Evolutionary conservation across 805 yeast species (phyloP).

Genomic region (Kazachstania bromeliacearum): DNA sequence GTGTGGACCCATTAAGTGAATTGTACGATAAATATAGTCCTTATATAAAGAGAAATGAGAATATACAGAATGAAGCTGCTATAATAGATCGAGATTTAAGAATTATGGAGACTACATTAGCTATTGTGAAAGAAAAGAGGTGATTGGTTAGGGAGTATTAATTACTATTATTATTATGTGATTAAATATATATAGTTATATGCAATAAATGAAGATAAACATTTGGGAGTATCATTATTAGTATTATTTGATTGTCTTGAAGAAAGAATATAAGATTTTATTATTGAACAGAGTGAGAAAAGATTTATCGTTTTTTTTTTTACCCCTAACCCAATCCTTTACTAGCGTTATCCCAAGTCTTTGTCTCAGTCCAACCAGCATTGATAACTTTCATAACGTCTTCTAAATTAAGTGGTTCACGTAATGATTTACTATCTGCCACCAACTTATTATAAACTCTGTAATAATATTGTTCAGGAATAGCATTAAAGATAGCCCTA

Average conservation of each 20-base stretch:
- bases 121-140: slow-evolving; percentile 30
- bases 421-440: slow-evolving; percentile 57
- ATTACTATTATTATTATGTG: slow-evolving; percentile 3
- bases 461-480: slow-evolving; percentile 44
- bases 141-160: no score
- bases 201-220: not conserved
- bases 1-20: slow-evolving; percentile 16
- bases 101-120: slow-evolving; percentile 51
- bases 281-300: no score
- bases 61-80: slow-evolving; percentile 54
- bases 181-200: not conserved
- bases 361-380: slow-evolving; percentile 77
- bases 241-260: no score
- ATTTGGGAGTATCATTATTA: no score
- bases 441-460: slow-evolving; percentile 63
- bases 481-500: slow-evolving; percentile 21
- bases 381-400: slow-evolving; percentile 66
- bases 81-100: slow-evolving; percentile 61
- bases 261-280: no score
- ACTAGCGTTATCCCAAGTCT: slow-evolving; percentile 56
- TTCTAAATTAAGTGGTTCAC: slow-evolving; percentile 59
- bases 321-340: slow-evolving; percentile 9
- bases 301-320: no score
- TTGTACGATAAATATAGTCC: slow-evolving; percentile 16
- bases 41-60: slow-evolving; percentile 21